phyloP scores from a whole-genome alignment of 2,329 filamentous ascomycete species.

The Drechslerella stenobrocha region DNA sequence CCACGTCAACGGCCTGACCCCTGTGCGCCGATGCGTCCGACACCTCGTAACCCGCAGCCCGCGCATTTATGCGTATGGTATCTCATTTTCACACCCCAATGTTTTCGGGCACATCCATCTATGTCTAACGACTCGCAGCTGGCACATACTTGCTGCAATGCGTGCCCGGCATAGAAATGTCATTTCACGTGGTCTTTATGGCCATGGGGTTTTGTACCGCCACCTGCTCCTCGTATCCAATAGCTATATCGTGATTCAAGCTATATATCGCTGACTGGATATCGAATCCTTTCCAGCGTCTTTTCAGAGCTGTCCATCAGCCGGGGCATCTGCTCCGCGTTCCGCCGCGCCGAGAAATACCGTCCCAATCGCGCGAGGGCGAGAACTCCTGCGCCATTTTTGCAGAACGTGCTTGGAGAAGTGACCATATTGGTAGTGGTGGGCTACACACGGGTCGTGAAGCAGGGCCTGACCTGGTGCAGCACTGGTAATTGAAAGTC shows the following conservation, averaged over 20 bases:
- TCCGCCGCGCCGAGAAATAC: constrained; percentile 49
- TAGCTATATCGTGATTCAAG: neutral
- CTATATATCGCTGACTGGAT: constrained; percentile 46
- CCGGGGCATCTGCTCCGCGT: constrained; percentile 28
- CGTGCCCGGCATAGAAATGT: constrained; percentile 48
- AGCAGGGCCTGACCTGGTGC: too few relatives aligned
- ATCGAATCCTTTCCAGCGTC: constrained; percentile 50
- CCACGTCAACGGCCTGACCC: too few relatives aligned
- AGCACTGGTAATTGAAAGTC: too few relatives aligned
- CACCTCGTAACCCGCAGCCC: too few relatives aligned
- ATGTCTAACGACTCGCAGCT: constrained; percentile 47
- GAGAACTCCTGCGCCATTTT: constrained; percentile 51
- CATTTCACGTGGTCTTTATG: constrained; percentile 36
- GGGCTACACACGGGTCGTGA: constrained; percentile 50
- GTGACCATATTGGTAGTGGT: constrained; percentile 51
- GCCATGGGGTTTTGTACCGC: constrained; percentile 38
- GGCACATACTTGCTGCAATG: constrained; percentile 34
- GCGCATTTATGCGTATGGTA: too few relatives aligned
- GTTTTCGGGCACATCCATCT: constrained; percentile 46
- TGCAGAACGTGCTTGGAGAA: constrained; percentile 51
- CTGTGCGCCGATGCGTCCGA: too few relatives aligned
- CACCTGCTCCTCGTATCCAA: neutral
- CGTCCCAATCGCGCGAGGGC: constrained; percentile 43
- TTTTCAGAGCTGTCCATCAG: constrained; percentile 51
- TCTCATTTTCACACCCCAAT: constrained; percentile 17